A percentile compares a stretch with the other conserved stretches of the same genome.
Evolutionary conservation across 2,329 filamentous ascomycete genomes (phyloP).

Genomic region (Ophiocordyceps sinensis): DNA sequence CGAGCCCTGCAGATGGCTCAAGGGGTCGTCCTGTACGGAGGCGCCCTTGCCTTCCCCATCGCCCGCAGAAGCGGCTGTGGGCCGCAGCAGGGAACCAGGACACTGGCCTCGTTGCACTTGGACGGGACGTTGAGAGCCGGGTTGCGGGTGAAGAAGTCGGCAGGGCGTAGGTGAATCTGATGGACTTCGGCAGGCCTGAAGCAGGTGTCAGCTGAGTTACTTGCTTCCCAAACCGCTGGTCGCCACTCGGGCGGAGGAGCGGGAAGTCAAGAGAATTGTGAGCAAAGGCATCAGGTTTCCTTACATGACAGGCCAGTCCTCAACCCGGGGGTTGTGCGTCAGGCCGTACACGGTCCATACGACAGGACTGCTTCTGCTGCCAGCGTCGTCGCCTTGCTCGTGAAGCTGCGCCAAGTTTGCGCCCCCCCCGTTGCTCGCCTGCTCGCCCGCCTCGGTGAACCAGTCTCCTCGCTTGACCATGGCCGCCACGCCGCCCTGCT

Average conservation of each 20-base stretch:
- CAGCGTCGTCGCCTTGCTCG: conserved; percentile 4
- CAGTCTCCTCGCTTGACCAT: conserved; percentile 32
- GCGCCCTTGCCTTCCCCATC: conserved; percentile 2
- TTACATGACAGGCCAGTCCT: conserved; percentile 38
- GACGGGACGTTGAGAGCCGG: conserved; percentile 30
- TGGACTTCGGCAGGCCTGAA: conserved; percentile 32
- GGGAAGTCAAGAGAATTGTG: no score
- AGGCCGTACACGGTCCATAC: conserved; percentile 35
- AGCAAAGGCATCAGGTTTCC: conserved; percentile 7
- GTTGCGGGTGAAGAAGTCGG: conserved; percentile 32
- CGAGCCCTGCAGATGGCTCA: conserved; percentile 18
- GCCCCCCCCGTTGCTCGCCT: conserved; percentile 4
- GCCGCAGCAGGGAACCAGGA: conserved; percentile 21
- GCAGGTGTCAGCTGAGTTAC: neutral
- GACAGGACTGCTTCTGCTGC: conserved; percentile 16
- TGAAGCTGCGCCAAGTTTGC: neutral
- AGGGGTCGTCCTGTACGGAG: conserved; percentile 15
- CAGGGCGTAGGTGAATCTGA: conserved; percentile 25
- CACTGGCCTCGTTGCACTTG: conserved; percentile 22
- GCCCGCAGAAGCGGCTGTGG: neutral
- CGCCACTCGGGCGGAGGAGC: neutral
- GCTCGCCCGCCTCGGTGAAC: conserved; percentile 20
- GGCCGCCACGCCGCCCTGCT: conserved; percentile 27
- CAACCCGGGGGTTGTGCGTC: conserved; percentile 32
- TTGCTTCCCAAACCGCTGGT: no score